Conservation (phyloP, 2,329 filamentous ascomycete species). For the Microsporum audouinii region DNA sequence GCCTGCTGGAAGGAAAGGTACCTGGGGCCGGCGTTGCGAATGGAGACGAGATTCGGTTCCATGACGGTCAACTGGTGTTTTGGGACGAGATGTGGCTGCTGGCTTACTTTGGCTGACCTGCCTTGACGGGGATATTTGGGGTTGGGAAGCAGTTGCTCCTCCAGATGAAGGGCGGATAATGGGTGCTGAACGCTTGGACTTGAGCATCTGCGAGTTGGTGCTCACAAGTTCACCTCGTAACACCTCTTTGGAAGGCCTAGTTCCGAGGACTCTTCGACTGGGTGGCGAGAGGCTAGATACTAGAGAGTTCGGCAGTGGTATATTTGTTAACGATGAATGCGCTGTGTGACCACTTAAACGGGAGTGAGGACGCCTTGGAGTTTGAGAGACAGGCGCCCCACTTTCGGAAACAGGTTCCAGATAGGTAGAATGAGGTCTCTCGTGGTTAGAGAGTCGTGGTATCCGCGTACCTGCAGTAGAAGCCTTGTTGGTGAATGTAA, state of each 20-base stretch:
- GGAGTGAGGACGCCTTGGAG: conserved; percentile 51
- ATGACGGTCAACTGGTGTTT: conserved; percentile 57
- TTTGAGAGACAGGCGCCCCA: conserved; percentile 57
- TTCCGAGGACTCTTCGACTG: conserved; percentile 47
- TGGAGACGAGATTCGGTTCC: conserved; percentile 28
- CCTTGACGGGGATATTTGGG: conserved; percentile 29
- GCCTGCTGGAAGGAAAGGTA: conserved; percentile 71
- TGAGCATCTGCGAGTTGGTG: conserved; percentile 44
- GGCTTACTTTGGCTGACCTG: conserved; percentile 26
- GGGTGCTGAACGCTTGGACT: conserved; percentile 51
- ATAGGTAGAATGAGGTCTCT: conserved; percentile 56
- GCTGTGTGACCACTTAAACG: conserved; percentile 54
- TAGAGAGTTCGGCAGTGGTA: conserved; percentile 50
- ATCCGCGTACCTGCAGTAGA: conserved; percentile 53
- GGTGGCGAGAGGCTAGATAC: conserved; percentile 49
- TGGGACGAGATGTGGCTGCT: conserved; percentile 42
- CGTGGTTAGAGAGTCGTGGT: conserved; percentile 62
- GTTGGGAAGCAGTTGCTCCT: conserved; percentile 21
- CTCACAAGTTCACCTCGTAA: conserved; percentile 39
- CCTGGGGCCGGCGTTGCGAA: conserved; percentile 46
- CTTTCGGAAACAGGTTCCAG: conserved; percentile 91
- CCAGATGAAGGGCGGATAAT: conserved; percentile 36
- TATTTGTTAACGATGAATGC: conserved; percentile 56
- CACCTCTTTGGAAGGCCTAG: conserved; percentile 27
- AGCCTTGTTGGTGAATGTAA: conserved; percentile 84